Conservation (phyloP, 2,329 filamentous ascomycete species). For the Passalora sequoiae region DNA sequence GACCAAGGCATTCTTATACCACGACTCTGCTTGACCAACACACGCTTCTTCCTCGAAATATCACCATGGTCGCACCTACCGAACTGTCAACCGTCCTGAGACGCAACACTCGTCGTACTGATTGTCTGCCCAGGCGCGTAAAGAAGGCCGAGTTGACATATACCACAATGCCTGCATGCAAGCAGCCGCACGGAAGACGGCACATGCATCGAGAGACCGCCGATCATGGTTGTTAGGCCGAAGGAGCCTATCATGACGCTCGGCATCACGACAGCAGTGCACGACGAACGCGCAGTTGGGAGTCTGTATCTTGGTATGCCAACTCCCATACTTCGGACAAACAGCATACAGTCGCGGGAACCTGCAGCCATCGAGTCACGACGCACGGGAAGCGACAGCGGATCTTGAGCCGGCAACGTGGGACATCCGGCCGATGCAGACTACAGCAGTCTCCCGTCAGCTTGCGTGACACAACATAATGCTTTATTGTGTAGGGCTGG, state of each 20-base stretch:
- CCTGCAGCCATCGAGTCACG: not conserved
- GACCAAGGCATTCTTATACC: too few relatives aligned
- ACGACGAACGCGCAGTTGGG: not conserved
- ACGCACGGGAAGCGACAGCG: not conserved
- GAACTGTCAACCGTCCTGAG: slow-evolving; percentile 14
- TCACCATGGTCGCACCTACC: not conserved
- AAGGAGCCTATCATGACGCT: not conserved
- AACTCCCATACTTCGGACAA: not conserved
- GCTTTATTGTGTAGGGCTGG: slow-evolving; percentile 4
- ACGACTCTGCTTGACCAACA: too few relatives aligned
- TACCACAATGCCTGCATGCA: slow-evolving; percentile 3
- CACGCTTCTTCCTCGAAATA: not conserved
- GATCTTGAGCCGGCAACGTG: slow-evolving; percentile 4
- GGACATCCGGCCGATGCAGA: not conserved
- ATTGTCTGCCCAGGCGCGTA: slow-evolving; percentile 17
- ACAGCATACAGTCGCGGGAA: not conserved
- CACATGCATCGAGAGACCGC: not conserved
- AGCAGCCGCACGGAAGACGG: slow-evolving; percentile 6
- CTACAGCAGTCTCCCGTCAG: not conserved
- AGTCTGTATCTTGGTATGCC: slow-evolving; percentile 2
- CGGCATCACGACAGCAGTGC: not conserved
- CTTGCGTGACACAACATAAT: not conserved
- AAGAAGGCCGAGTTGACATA: slow-evolving; percentile 8
- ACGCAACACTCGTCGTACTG: slow-evolving; percentile 17
- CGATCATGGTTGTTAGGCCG: not conserved